Evolutionary conservation across 352 stramenopile genomes (phyloP).

Genomic region (Phytophthora sp.): DNA sequence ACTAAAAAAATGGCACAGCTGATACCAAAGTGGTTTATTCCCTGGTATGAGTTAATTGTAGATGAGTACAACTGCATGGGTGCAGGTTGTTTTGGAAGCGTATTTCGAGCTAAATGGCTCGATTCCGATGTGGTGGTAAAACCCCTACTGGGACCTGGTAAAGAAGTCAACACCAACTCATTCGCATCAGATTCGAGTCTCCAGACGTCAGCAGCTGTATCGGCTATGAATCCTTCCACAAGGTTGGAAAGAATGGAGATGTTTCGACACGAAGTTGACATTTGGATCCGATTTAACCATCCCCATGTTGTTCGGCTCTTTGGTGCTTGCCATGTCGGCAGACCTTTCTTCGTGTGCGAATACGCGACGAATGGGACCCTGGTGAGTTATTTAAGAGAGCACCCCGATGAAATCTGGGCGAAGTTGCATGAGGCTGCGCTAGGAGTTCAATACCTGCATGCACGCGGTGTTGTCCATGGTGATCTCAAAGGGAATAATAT

Average conservation of each 20-base stretch:
- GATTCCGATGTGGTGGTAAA: conserved; percentile 4
- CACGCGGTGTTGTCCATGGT: not conserved
- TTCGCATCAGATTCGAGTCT: not conserved
- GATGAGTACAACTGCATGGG: not conserved
- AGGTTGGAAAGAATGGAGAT: not conserved
- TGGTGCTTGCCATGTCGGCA: conserved; percentile 13
- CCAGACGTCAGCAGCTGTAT: not conserved
- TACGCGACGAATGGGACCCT: conserved; percentile 9
- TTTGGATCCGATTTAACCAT: conserved; percentile 13
- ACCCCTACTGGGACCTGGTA: not conserved
- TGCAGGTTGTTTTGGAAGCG: not conserved
- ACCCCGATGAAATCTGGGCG: not conserved
- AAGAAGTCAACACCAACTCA: not conserved
- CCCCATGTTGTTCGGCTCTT: conserved; percentile 12
- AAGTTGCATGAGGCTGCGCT: not conserved
- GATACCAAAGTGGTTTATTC: conserved; percentile 1
- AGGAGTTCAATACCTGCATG: conserved; percentile 1
- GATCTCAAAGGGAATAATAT: too few relatives aligned
- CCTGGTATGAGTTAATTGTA: conserved; percentile 4
- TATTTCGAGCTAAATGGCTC: not conserved
- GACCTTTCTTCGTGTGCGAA: conserved; percentile 17
- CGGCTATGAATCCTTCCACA: not conserved
- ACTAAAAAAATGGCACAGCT: not conserved
- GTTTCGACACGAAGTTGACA: conserved; percentile 7
- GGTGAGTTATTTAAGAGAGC: not conserved